Base-by-base conservation (phyloP, 2,329 filamentous ascomycete species). In the Fusarium oxysporum region DNA sequence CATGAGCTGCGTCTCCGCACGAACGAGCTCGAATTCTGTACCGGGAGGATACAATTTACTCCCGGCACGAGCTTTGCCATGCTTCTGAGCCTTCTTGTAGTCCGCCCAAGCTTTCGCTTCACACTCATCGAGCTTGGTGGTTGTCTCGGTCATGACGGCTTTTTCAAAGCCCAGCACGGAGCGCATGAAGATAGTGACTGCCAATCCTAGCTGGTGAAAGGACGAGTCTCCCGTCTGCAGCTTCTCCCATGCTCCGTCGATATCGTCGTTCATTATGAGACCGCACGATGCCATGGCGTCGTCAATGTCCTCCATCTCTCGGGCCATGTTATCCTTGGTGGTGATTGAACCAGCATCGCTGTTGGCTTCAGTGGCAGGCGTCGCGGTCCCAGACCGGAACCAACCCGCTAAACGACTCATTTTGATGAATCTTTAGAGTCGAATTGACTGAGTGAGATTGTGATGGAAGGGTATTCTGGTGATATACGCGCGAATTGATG, bases 151-250 rank as follows among this genome's bases (percentile, higher is more conserved):
- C 92, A 98, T 96, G 73, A 97, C 88, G 7, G 96, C 91, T 81
- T 97, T 95, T 82, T 98, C 96, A 77, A 97, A 96, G 4, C 95
- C 95, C 3, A 98, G 85, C 5, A 96, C 92, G 23, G 95, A 95
- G 75, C 91, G 88, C 82, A 98, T 91, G 80, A 98, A 98, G 48
- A 90, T 90, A 25, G 95, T 91, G 38, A 97, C 91, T 58, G 94
- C 92, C 73, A 92, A 87, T 35, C 95, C 95, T 38, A 98, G 87
- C 84, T 92, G 86, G 82, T 99, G 96, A 79, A 97, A 98, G n/a
- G 93, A 90, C 10, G 95, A 97, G 74, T 89, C 88, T 48, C 93
- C 92, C 74, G 92, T 88, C 56, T 88, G 88, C 40, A 97, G 86
- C 45, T 90, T 90, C 68, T 86, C 86, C 83, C 97, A 93, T 10